These are phyloP conservation scores for Pestalotiopsis sp. DNA, from an alignment of 2,329 filamentous ascomycete species.

Conservation along the genomic window DNA sequence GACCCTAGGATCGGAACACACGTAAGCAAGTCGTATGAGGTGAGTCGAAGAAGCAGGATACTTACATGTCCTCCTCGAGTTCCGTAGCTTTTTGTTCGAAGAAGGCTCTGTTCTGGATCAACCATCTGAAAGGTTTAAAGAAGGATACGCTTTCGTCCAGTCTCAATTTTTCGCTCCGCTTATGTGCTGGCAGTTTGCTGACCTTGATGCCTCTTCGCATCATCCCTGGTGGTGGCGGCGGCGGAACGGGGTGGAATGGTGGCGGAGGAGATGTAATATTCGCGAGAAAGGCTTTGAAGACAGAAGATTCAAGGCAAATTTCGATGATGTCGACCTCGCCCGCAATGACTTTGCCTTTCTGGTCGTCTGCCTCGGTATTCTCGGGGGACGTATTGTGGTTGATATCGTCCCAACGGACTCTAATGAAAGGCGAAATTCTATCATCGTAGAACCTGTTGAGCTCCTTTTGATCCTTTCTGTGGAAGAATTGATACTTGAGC, in stretches of 20 bases:
- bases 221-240: not conserved
- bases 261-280: no score
- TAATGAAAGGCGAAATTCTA: not conserved
- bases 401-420: constrained; percentile 1
- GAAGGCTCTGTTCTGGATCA: not conserved
- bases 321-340: not conserved
- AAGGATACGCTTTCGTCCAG: not conserved
- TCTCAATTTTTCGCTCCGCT: not conserved
- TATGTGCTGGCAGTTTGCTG: not conserved
- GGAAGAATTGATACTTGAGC: not conserved
- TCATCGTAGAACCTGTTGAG: not conserved
- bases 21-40: not conserved
- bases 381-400: no score
- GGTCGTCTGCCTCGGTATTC: not conserved
- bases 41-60: not conserved
- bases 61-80: not conserved
- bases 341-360: not conserved
- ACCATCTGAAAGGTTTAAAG: not conserved
- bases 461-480: not conserved
- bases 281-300: not conserved
- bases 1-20: not conserved
- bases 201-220: not conserved
- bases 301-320: not conserved
- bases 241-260: not conserved
- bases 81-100: not conserved